Evolutionary conservation across 1,284 basidiomycete species (phyloP).

Genomic region (Sporisorium iseilematis-ciliati): DNA sequence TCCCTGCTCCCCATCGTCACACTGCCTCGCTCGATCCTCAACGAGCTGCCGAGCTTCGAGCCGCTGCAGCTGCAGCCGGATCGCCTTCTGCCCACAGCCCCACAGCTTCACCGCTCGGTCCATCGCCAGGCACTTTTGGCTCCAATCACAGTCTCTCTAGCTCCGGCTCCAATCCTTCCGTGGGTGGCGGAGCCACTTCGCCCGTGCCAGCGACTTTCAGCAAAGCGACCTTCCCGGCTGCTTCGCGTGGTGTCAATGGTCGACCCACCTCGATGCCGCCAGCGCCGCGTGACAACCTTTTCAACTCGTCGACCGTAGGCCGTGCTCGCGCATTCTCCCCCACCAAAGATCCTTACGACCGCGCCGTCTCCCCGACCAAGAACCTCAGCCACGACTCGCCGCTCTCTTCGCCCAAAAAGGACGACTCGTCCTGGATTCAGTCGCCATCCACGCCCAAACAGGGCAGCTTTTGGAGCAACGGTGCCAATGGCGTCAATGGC

Average conservation of each 20-base stretch:
- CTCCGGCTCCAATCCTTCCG: slow-evolving; percentile 32
- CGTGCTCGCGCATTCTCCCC: slow-evolving; percentile 46
- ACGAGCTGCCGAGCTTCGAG: slow-evolving; percentile 46
- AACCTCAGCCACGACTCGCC: slow-evolving; percentile 44
- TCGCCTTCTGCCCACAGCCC: slow-evolving; percentile 24
- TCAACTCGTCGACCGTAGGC: slow-evolving; percentile 44
- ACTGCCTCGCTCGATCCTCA: slow-evolving; percentile 58
- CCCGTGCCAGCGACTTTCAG: slow-evolving; percentile 40
- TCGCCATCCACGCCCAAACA: slow-evolving; percentile 43
- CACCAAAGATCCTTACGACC: slow-evolving; percentile 42
- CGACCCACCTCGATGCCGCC: slow-evolving; percentile 62
- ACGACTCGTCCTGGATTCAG: slow-evolving; percentile 57
- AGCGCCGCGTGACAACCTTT: slow-evolving; percentile 48
- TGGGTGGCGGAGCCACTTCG: slow-evolving; percentile 26
- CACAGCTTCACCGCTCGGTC: slow-evolving; percentile 17
- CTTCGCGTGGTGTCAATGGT: slow-evolving; percentile 36
- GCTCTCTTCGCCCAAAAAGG: slow-evolving; percentile 52
- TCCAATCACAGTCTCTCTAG: slow-evolving; percentile 40
- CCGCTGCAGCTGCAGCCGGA: slow-evolving; percentile 18
- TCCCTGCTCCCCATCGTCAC: slow-evolving; percentile 61
- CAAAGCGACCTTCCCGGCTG: slow-evolving; percentile 39
- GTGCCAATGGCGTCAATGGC: slow-evolving; percentile 8
- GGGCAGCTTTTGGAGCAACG: slow-evolving; percentile 61
- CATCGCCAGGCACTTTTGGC: slow-evolving; percentile 25
- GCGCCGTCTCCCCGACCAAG: slow-evolving; percentile 42